Evolutionary conservation across 257 asterid genomes (phyloP).

Genomic region (Ocimum tenuiflorum): DNA sequence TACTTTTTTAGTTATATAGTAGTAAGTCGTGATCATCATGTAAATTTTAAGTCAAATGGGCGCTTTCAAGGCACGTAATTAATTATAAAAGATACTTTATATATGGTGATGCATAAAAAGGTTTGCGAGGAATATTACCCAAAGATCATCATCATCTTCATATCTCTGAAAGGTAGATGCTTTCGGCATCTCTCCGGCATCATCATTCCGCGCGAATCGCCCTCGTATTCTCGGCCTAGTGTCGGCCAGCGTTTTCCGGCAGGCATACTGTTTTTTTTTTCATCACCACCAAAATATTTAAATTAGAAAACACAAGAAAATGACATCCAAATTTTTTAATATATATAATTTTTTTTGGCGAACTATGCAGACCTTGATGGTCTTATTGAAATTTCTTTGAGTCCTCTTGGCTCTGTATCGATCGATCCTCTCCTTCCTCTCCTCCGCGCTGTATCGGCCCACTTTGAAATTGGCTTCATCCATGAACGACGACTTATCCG

Average conservation of each 20-base stretch:
- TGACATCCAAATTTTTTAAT: not conserved
- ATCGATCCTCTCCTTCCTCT: constrained; percentile 69
- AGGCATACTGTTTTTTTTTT: constrained; percentile 46
- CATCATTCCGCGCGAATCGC: constrained; percentile 77
- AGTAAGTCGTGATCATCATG: not conserved
- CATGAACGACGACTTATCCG: constrained; percentile 43
- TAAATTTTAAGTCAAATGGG: no score
- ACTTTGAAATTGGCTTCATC: constrained; percentile 68
- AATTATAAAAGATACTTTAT: no score
- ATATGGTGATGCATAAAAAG: not conserved
- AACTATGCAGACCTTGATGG: constrained; percentile 59
- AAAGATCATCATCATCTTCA: constrained; percentile 63
- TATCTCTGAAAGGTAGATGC: constrained; percentile 44
- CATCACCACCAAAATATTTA: not conserved
- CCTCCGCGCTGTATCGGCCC: constrained; percentile 58
- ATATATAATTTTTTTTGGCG: not conserved
- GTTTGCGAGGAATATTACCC: constrained; percentile 36
- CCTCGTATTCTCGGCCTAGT: constrained; percentile 81
- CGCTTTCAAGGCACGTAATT: no score
- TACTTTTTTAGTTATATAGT: no score
- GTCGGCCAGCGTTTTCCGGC: constrained; percentile 88
- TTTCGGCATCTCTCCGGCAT: constrained; percentile 60
- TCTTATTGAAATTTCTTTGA: constrained; percentile 80
- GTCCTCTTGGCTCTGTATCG: constrained; percentile 74
- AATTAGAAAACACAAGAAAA: not conserved